Base-by-base conservation (phyloP, 2,329 filamentous ascomycete species). In the Teratosphaeria nubilosa region DNA sequence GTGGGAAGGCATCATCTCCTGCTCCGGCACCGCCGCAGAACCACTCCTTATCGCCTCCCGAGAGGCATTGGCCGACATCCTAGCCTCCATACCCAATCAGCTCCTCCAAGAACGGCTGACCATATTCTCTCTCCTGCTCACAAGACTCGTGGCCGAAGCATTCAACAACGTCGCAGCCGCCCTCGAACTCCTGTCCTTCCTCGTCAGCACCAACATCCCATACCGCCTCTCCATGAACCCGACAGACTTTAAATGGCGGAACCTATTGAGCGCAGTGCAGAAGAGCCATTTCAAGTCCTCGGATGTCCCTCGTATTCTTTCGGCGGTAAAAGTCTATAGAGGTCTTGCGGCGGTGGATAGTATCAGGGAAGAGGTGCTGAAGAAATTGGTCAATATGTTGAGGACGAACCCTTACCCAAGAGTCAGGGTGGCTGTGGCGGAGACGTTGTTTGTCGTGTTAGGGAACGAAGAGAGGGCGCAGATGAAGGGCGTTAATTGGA, bases 271-370 rank as follows among this genome's bases (percentile, higher is more conserved):
- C 6, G 77, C 84, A 37, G 82, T 87, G 3, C 90, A 95, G 68
- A 90, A 86, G 72, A 82, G 88, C 0, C 88, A 91, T 62, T 91
- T 88, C 76, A 92, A 91, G 74, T 88, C 87, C 0, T 84, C 86
- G 22, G 94, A 90, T 70, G 82, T 96, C 51, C 82, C 86, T 55
- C 92, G 94, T 71, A 79, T 97, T 1, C 83, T 90, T 69, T 87
- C 90, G 0, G 90, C 88, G 24, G 77, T 95, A 60, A 87, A 86
- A 66, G 82, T 94, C 13, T 97, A 96, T 72, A 82, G 85, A 2
- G 84, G 84, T 0, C 74, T 96, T 27, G 83, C 84, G 3, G 66
- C 69, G n/a, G 70, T 80, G n/a, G 73, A 76, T 25, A 75, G 76
- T 0, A 74, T 82, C 7, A 73, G 75, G 9, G 76, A 77, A 58